phyloP scores from a whole-genome alignment of 202 grass and related monocot genomes.

The Dendrocalamus latiflorus region DNA sequence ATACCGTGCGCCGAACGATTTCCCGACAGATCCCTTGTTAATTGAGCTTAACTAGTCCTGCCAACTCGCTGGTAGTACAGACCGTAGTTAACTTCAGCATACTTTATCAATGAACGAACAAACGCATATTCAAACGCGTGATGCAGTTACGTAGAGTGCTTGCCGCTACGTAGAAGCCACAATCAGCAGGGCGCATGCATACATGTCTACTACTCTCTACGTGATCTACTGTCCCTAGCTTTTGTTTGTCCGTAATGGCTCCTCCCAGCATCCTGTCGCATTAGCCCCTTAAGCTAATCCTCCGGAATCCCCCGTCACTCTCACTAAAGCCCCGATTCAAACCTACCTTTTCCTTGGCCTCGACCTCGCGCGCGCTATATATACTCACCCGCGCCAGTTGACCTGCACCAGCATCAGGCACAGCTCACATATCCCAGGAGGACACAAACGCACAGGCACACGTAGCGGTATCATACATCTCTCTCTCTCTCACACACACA shows the following conservation, averaged over 20 bases:
- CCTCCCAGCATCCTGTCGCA: no score
- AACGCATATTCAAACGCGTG: background rate
- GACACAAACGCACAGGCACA: no score
- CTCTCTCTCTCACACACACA: no score
- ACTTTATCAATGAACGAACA: no score
- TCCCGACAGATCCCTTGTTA: slow-evolving; percentile 18
- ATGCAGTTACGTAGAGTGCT: background rate
- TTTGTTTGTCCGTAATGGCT: slow-evolving; percentile 2
- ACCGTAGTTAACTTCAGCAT: no score
- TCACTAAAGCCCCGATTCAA: slow-evolving; percentile 36
- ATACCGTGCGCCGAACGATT: slow-evolving; percentile 4
- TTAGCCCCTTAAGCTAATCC: slow-evolving; percentile 2
- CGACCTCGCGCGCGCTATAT: slow-evolving; percentile 13
- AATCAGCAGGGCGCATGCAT: background rate
- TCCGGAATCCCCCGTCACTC: slow-evolving; percentile 1
- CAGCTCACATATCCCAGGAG: background rate
- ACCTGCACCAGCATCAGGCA: background rate
- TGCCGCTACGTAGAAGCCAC: slow-evolving; percentile 12
- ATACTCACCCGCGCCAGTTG: background rate
- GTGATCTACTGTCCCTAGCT: background rate
- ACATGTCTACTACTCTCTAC: background rate
- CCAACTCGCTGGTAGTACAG: background rate
- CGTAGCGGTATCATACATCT: no score
- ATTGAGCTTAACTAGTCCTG: background rate
- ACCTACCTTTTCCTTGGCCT: slow-evolving; percentile 60